A percentile compares a stretch with the other conserved stretches of the same genome.
phyloP scores from a whole-genome alignment of 2,329 filamentous ascomycete species.

The Sporothrix inflata region DNA sequence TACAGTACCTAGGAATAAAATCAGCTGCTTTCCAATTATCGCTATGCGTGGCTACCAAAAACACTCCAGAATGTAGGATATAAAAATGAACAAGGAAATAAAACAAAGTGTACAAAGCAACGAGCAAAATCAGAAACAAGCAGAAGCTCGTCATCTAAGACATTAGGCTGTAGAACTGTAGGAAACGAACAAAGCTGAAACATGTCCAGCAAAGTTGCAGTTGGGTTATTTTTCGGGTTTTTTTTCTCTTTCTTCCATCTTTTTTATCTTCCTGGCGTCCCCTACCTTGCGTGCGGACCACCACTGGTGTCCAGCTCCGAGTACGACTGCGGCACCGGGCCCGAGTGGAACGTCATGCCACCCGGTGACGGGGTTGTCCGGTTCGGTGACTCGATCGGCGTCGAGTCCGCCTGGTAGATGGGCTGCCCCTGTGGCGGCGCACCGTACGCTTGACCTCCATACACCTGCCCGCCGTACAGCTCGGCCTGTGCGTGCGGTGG shows the following conservation, averaged over 20 bases:
- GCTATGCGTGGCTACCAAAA: slow-evolving; percentile 11
- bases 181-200: neutral
- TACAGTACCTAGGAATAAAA: too few relatives aligned
- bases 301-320: slow-evolving; percentile 35
- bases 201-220: neutral
- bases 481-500: slow-evolving; percentile 34
- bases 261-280: neutral
- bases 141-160: neutral
- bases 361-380: slow-evolving; percentile 24
- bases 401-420: slow-evolving; percentile 33
- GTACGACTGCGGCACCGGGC: slow-evolving; percentile 44
- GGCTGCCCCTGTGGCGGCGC: slow-evolving; percentile 27
- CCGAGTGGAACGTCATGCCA: slow-evolving; percentile 43
- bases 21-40: neutral
- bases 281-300: slow-evolving; percentile 11
- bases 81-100: neutral
- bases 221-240: neutral
- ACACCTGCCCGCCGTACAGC: slow-evolving; percentile 34
- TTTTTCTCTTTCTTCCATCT: neutral
- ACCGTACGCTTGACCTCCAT: slow-evolving; percentile 28
- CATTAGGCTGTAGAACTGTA: neutral
- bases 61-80: neutral
- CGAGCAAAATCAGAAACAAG: neutral
- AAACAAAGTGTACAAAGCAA: neutral
- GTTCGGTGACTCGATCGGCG: slow-evolving; percentile 26